Evolutionary conservation across 371 early-diverging fungal genomes (phyloP), one percentile per base, ranked within the genome.

Genomic region (Scutellospora calospora): DNA sequence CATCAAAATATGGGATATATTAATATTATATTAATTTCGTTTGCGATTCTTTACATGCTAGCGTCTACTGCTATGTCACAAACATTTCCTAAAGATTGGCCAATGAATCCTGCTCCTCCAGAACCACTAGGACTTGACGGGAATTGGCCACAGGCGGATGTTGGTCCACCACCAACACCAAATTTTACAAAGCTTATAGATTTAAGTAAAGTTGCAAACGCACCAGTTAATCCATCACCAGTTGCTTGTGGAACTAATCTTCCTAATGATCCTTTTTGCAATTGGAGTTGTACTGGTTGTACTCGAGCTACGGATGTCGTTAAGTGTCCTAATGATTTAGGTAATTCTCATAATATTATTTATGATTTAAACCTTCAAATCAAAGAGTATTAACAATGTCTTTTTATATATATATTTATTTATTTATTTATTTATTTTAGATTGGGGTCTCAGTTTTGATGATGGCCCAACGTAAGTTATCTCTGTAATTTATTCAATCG

Each of bases 381-480:
- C 5, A 69, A 68, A 12, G 22, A 33, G 0, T 6, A 3, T 38
- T 35, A 29, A 2, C 11, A 41, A 41, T 68, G 11, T 8, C 22
- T 41, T 2, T 22, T 38, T 66, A 5, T 20, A 41, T 41, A 22
- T 0, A 5, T 22, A 20, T 29, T 63, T 63, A 29, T 31, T 16
- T 22, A 54, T 29, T 52, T 52, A 25, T 73, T 73, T 55, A 22
- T 22, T 14, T 29, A 25, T 25, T n/a, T 33, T 55, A 76, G 76
- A 72, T 20, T 84, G 85, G 84, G 85, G 83, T 1, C 51, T 87
- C 29, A 81, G 83, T 9, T 85, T 84, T 57, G 87, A 87, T 45
- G 81, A 66, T 66, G 81, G 81, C 0, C 81, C 81, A 38, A 57
- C 65, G 76, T 80, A 73, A 71, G 73, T 62, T 62, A 31, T 22